Evolutionary conservation across 148 eudicot species (phyloP).

Genomic region (Rhododendron ovatum): DNA sequence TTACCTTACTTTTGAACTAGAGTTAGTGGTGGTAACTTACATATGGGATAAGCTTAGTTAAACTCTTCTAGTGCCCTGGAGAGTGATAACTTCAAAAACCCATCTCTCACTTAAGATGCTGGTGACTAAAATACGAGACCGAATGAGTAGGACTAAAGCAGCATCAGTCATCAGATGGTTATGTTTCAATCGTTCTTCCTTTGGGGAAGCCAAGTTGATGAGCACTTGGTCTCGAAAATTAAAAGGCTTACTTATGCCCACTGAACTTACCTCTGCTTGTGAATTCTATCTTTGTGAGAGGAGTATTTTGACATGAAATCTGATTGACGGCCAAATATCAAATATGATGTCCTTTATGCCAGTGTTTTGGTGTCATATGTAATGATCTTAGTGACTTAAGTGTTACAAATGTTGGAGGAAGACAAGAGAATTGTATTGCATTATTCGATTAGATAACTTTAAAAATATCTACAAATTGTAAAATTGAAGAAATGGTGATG

Average conservation of each 20-base stretch:
- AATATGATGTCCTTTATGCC: too few species aligned
- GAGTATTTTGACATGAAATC: background rate
- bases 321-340: background rate
- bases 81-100: background rate
- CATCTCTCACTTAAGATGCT: background rate
- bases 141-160: background rate
- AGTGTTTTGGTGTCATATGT: background rate
- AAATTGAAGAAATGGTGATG: background rate
- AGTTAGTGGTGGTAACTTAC: background rate
- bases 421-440: background rate
- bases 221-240: background rate
- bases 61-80: background rate
- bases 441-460: too few species aligned
- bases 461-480: too few species aligned
- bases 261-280: background rate
- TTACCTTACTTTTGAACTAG: background rate
- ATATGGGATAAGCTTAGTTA: too few species aligned
- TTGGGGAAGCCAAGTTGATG: background rate
- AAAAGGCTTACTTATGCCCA: background rate
- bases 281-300: background rate
- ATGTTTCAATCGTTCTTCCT: background rate
- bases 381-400: background rate
- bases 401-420: background rate
- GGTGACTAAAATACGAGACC: background rate
- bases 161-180: background rate